Percentiles rank a stretch among this genome's conserved stretches.
These are phyloP conservation scores for Medicago arabica DNA, from an alignment of 306 rosid species.

Conservation along the genomic window DNA sequence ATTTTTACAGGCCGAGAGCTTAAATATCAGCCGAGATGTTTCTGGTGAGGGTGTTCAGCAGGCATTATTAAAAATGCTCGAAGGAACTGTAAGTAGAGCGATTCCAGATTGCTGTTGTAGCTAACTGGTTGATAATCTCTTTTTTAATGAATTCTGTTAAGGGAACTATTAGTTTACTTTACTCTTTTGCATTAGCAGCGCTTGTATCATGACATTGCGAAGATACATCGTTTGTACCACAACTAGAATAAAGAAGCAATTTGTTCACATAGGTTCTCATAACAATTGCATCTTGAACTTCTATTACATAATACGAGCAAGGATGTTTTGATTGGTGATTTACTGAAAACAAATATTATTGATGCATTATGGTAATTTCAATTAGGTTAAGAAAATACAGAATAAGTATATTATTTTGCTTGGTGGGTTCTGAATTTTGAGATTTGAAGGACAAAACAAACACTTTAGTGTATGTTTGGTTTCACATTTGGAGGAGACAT, in stretches of 20 bases:
- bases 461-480: too few species aligned
- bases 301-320: background rate
- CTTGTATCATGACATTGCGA: slow-evolving; percentile 1
- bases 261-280: slow-evolving; percentile 4
- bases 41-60: slow-evolving; percentile 99
- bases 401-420: too few species aligned
- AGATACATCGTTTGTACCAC: background rate
- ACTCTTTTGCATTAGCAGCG: slow-evolving; percentile 1
- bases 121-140: slow-evolving; percentile 26
- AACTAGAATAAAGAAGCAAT: slow-evolving; percentile 12
- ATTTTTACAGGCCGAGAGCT: slow-evolving; percentile 83
- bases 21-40: slow-evolving; percentile 94
- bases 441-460: too few species aligned
- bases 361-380: background rate
- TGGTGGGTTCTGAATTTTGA: too few species aligned
- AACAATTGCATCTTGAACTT: slow-evolving; percentile 7
- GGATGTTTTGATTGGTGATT: background rate
- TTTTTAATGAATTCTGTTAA: slow-evolving; percentile 16
- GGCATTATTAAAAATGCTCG: slow-evolving; percentile 96
- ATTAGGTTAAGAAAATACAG: too few species aligned
- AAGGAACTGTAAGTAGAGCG: slow-evolving; percentile 88
- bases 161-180: background rate
- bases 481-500: too few species aligned
- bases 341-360: background rate
- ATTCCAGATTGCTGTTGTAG: slow-evolving; percentile 23